A percentile compares a stretch with the other conserved stretches of the same genome.
phyloP scores from a whole-genome alignment of 768 basidiomycete genomes.

The Termitomyces bulborhizus region DNA sequence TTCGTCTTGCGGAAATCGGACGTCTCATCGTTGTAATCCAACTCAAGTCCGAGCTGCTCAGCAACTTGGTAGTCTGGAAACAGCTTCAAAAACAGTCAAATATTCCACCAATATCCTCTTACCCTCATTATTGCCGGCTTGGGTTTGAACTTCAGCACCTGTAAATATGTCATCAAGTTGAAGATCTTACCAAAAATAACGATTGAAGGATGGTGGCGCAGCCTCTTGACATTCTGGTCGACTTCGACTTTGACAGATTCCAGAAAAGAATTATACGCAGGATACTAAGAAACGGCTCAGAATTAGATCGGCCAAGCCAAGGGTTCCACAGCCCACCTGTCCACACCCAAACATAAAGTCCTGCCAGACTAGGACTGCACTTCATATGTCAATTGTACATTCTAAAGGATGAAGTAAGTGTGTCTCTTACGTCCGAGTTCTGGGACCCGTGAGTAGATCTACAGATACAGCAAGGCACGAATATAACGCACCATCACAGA shows the following conservation, averaged over 20 bases:
- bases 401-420: too few relatives aligned
- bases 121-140: conserved; percentile 84
- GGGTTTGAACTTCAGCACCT: not conserved
- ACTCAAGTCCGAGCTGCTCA: conserved; percentile 67
- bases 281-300: conserved; percentile 48
- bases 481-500: conserved; percentile 57
- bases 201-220: conserved; percentile 83
- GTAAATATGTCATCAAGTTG: not conserved
- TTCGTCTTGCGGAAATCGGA: conserved; percentile 81
- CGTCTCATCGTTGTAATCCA: conserved; percentile 82
- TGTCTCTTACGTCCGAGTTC: conserved; percentile 56
- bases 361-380: conserved; percentile 85
- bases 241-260: conserved; percentile 73
- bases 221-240: conserved; percentile 74
- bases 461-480: not conserved
- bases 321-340: conserved; percentile 41
- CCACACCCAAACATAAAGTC: conserved; percentile 98
- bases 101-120: not conserved
- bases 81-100: not conserved
- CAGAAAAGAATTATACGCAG: conserved; percentile 78
- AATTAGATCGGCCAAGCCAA: not conserved
- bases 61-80: conserved; percentile 78
- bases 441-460: conserved; percentile 15
- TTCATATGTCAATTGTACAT: not conserved
- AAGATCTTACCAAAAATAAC: conserved; percentile 70